Evolutionary conservation across 352 stramenopile genomes (phyloP).

Genomic region (Globisporangium cederbergense): DNA sequence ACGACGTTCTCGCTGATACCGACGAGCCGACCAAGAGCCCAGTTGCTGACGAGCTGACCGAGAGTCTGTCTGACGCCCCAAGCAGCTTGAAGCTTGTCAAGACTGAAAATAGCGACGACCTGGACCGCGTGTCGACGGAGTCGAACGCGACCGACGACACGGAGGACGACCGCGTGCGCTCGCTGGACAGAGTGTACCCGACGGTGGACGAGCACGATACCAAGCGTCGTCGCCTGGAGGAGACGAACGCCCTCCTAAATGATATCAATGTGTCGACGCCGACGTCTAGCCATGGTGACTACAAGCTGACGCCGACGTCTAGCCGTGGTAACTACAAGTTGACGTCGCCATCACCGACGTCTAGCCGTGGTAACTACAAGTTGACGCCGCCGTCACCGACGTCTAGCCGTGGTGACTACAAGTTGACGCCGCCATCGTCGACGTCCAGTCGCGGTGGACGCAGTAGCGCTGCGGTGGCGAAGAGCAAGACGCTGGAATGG

Average conservation of each 20-base stretch:
- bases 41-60: neutral
- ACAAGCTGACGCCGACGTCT: too few species aligned
- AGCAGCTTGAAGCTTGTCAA: neutral
- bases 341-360: too few species aligned
- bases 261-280: too few species aligned
- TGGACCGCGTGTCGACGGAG: slow-evolving; percentile 16
- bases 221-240: neutral
- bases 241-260: neutral
- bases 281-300: too few species aligned
- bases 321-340: too few species aligned
- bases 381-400: too few species aligned
- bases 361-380: too few species aligned
- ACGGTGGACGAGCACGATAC: neutral
- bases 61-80: neutral
- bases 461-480: neutral
- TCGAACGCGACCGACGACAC: slow-evolving; percentile 33
- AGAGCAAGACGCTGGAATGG: slow-evolving; percentile 4
- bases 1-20: neutral
- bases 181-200: neutral
- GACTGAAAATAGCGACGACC: neutral
- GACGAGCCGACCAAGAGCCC: neutral
- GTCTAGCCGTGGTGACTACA: too few species aligned
- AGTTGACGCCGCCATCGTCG: too few species aligned
- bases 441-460: neutral
- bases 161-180: slow-evolving; percentile 24